phyloP scores from a whole-genome alignment of 2,329 filamentous ascomycete species.

The Zymoseptoria brevis region DNA sequence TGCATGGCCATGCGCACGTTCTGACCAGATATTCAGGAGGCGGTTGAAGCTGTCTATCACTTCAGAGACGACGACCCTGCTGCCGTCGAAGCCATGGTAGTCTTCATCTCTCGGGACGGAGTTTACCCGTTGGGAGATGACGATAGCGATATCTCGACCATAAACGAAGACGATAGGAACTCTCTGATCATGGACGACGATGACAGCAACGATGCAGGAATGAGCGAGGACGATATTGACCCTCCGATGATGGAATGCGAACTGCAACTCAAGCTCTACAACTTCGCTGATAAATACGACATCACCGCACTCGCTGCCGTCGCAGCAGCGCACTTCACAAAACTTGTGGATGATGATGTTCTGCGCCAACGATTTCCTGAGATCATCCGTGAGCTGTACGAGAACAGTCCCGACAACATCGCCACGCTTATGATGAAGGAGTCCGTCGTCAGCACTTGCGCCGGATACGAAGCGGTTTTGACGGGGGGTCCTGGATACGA shows the following conservation, averaged over 20 bases:
- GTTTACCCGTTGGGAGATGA: not conserved
- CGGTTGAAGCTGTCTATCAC: not conserved
- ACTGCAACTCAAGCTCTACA: conserved; percentile 2
- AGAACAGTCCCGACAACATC: not conserved
- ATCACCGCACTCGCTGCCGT: not conserved
- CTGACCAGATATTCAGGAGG: not conserved
- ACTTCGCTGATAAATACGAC: conserved; percentile 5
- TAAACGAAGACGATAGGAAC: not conserved
- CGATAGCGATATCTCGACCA: too few relatives aligned
- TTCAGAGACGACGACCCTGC: conserved; percentile 3
- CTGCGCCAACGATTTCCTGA: not conserved
- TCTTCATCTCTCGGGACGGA: conserved; percentile 3
- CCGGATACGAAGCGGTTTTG: not conserved
- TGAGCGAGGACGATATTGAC: too few relatives aligned
- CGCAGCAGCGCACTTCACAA: not conserved
- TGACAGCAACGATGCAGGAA: too few relatives aligned
- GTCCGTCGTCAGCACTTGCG: not conserved
- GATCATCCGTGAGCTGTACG: conserved; percentile 4
- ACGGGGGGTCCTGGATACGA: too few relatives aligned
- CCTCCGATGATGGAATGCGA: not conserved
- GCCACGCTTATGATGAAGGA: not conserved
- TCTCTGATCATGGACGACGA: not conserved
- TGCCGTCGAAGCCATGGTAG: conserved; percentile 4
- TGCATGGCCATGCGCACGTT: not conserved
- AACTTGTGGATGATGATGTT: not conserved